phyloP scores from a whole-genome alignment of 2,329 filamentous ascomycete species.

The Sporothrix inflata region DNA sequence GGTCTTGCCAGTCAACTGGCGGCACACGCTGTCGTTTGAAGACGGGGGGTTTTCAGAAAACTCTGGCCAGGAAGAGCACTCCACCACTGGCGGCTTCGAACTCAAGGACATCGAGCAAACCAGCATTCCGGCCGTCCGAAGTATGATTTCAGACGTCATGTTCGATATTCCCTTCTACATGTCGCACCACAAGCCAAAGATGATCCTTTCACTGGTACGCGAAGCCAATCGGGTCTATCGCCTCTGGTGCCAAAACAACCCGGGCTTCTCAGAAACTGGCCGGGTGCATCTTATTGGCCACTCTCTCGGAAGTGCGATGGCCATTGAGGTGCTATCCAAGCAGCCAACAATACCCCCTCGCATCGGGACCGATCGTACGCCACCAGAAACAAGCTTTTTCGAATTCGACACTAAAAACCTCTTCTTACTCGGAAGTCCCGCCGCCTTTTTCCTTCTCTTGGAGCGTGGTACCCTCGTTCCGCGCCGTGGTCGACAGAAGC shows the following conservation, averaged over 20 bases:
- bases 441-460: conserved; percentile 88
- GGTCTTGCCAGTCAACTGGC: conserved; percentile 94
- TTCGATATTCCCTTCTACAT: conserved; percentile 98
- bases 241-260: conserved; percentile 93
- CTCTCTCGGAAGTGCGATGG: conserved; percentile 92
- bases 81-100: conserved; percentile 60
- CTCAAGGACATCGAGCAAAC: conserved; percentile 90
- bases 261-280: conserved; percentile 77
- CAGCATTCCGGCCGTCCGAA: conserved; percentile 88
- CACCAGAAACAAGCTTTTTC: conserved; percentile 61
- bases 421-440: conserved; percentile 87
- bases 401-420: conserved; percentile 91
- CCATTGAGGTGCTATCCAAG: conserved; percentile 83
- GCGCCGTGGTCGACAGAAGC: conserved; percentile 74
- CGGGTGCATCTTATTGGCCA: conserved; percentile 92
- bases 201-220: conserved; percentile 83
- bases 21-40: conserved; percentile 83
- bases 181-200: conserved; percentile 92
- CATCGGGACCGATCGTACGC: conserved; percentile 47
- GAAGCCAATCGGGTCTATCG: conserved; percentile 97
- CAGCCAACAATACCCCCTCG: conserved; percentile 74
- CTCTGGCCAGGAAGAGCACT: conserved; percentile 53
- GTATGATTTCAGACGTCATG: conserved; percentile 96
- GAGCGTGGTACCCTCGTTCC: conserved; percentile 74
- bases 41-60: conserved; percentile 59